Evolutionary conservation across 306 rosid genomes (phyloP), one percentile per base, ranked within the genome.

Genomic region (Begonia peltatifolia): DNA sequence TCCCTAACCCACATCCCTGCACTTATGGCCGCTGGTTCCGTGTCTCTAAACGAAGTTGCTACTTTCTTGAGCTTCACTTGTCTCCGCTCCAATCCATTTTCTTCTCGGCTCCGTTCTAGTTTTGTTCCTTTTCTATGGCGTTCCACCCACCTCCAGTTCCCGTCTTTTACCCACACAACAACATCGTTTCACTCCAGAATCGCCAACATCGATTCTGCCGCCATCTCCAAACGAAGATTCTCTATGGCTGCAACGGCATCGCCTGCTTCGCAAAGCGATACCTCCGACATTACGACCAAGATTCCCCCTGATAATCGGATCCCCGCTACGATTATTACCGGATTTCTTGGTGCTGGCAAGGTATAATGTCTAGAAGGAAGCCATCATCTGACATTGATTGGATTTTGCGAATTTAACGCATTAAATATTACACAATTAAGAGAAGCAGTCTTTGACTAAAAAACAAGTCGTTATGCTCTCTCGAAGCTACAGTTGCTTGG

Each of bases 341-440:
- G 99, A 6, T 90, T 90, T 60, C 74, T 90, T 55, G 99, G 99
- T 50, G 83, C 99, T 47, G 99, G 95, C 57, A 80, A 90, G 95
- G 99, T 90, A 61, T 50, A 5, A 25, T 2, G 5, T 14, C 9
- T 0, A 17, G 18, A 15, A 20, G 23, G 4, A 20, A 20, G 6
- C 12, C 46, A 42, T 6, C 11, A 42, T 9, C n/a, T 10, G 4
- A 5, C 49, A 12, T 54, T 42, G 15, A 10, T 2, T 25, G 52
- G 9, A 9, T 30, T 35, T 47, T 10, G 42, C 13, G 5, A 23
- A 17, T 17, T 36, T 50, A 36, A 9, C 2, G 14, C 46, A 13
- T 48, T 36, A 3, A n/a, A 44, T 1, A 10, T 10, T 44, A 11
- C 48, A 44, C 48, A 44, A 44, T n/a, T 5, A 10, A 44, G 48